Base-by-base conservation (phyloP, 805 yeast genomes). In the Candida awuae region DNA sequence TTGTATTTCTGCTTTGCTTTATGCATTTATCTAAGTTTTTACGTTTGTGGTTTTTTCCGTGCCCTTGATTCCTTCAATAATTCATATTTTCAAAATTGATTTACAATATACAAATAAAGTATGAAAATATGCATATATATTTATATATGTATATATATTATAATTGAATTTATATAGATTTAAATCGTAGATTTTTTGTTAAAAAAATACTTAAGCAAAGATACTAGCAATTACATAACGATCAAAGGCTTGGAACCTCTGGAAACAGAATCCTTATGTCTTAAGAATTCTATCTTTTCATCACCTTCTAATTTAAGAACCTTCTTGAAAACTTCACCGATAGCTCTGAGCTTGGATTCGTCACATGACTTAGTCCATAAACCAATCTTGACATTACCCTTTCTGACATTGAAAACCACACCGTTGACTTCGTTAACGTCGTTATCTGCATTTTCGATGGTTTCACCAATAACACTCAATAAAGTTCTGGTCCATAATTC, bases 381-480 rank as follows among this genome's bases (percentile, higher is more conserved):
- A 57, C 94, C 90, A 61, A 90, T 73, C 65, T 86, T 83, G 70
- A 73, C 77, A 50, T 77, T 85, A 51, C 75, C 77, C 59, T 77
- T 80, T 72, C 96, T 84, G 55, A 84, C 78, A 62, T 84, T 85
- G 59, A 86, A 77, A 49, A 92, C 95, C 53, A 86, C 84, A 57
- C 98, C 98, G 61, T 84, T 88, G 50, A 92, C 92, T 67, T 86
- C 90, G 58, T 82, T 75, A 49, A 78, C 87, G 49, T 76, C 79
- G 49, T 73, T 78, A 50, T 76, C 79, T 8, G 22, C 79, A 48
- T 75, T 78, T 58, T 84, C 92, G 52, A 90, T 80, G 41, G 96
- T 85, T 67, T 88, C 97, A 55, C 98, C 98, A 62, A 92, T 85
- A 41, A 85, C 85, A 36, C 94, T 80, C 52, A 92, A 74, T 56